Percentiles rank a stretch among this genome's conserved stretches.
Conservation (phyloP, 2,329 filamentous ascomycete species). For the Colletotrichum limetticola region DNA sequence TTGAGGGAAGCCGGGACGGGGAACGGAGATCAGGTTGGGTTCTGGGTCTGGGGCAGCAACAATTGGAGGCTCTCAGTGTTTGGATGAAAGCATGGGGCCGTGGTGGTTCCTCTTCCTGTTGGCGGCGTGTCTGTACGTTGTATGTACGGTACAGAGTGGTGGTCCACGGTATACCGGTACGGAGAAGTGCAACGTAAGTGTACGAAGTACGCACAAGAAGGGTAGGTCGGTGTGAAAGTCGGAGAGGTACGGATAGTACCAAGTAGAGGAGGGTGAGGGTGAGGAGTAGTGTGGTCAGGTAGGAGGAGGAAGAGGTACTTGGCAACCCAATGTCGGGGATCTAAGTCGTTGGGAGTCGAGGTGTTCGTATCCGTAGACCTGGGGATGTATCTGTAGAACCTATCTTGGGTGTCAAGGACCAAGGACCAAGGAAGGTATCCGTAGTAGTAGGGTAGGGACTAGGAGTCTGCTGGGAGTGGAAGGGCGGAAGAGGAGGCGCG, state of each 20-base stretch:
- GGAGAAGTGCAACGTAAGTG: slow-evolving; percentile 3
- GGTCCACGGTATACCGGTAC: slow-evolving; percentile 7
- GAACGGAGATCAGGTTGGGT: slow-evolving; percentile 1
- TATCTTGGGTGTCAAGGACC: slow-evolving; percentile 8
- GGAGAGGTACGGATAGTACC: slow-evolving; percentile 19
- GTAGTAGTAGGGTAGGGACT: background rate
- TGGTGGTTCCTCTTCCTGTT: slow-evolving; percentile 8
- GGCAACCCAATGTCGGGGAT: background rate
- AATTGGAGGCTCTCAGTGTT: slow-evolving; percentile 27
- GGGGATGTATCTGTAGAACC: slow-evolving; percentile 1
- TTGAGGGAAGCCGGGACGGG: slow-evolving; percentile 25
- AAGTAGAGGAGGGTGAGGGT: slow-evolving; percentile 9
- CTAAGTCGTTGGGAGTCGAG: background rate
- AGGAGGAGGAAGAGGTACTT: slow-evolving; percentile 7
- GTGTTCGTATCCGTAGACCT: background rate
- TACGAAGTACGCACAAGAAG: background rate
- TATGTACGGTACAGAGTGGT: background rate
- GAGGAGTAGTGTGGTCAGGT: background rate
- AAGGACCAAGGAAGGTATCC: background rate
- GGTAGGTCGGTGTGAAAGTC: slow-evolving; percentile 33
- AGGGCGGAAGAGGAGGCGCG: slow-evolving; percentile 5
- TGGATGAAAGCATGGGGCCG: slow-evolving; percentile 33
- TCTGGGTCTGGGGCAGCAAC: background rate
- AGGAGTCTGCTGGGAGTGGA: background rate
- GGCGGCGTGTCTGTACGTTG: background rate